A percentile compares a stretch with the other conserved stretches of the same genome.
Evolutionary conservation across 768 basidiomycete genomes (phyloP).

Genomic region (Obba rivulosa): DNA sequence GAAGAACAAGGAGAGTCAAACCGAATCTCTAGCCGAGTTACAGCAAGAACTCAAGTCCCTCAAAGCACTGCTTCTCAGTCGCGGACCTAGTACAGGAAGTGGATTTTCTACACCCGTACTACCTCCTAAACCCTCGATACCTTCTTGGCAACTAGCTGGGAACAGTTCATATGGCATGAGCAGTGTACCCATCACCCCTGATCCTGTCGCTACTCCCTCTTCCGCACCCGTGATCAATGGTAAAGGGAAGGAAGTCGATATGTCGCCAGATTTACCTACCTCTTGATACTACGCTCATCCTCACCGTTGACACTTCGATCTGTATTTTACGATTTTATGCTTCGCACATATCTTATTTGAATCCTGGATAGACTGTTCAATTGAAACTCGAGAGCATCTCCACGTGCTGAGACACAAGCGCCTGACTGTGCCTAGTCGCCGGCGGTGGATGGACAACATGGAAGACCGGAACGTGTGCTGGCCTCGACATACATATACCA

Average conservation of each 20-base stretch:
- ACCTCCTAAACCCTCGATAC: constrained; percentile 68
- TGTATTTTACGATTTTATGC: not conserved
- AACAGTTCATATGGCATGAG: constrained; percentile 1
- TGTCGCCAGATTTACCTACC: constrained; percentile 1
- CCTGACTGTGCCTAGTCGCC: not conserved
- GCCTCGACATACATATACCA: not conserved
- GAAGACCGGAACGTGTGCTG: not conserved
- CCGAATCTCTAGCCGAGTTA: constrained; percentile 76
- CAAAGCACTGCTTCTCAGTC: constrained; percentile 80
- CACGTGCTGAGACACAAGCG: no score
- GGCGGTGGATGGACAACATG: not conserved
- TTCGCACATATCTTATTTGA: no score
- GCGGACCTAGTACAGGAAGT: constrained; percentile 48
- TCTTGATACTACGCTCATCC: not conserved
- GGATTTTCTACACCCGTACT: constrained; percentile 44
- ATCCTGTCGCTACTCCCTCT: constrained; percentile 9
- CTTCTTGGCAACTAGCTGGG: constrained; percentile 82
- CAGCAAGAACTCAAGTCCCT: constrained; percentile 94
- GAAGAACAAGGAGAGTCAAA: constrained; percentile 83
- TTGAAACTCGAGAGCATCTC: not conserved
- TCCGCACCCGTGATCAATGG: constrained; percentile 30
- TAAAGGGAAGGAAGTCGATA: constrained; percentile 56
- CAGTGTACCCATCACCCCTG: constrained; percentile 12
- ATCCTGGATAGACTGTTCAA: no score
- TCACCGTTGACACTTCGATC: no score